phyloP scores from a whole-genome alignment of 2,329 filamentous ascomycete species.

The Seiridium unicorne region DNA sequence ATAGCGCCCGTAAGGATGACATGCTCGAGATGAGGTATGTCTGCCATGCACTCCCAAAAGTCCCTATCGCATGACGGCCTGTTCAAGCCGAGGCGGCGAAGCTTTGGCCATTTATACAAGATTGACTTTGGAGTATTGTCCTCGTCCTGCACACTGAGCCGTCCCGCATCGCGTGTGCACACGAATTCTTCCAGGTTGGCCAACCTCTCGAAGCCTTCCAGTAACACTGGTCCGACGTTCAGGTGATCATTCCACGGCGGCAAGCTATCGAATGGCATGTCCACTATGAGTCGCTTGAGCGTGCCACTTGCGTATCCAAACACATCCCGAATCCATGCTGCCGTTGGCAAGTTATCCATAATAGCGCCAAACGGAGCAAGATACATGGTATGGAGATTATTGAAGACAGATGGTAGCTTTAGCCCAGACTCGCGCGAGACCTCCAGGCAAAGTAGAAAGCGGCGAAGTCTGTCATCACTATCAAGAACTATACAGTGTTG shows the following conservation, averaged over 20 bases:
- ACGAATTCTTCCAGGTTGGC: slow-evolving; percentile 45
- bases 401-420: slow-evolving; percentile 20
- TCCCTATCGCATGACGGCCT: slow-evolving; percentile 1
- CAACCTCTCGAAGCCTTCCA: slow-evolving; percentile 43
- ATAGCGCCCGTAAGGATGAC: slow-evolving; percentile 2
- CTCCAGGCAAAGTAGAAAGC: slow-evolving; percentile 27
- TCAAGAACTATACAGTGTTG: slow-evolving; percentile 44
- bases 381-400: slow-evolving; percentile 37
- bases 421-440: slow-evolving; percentile 25
- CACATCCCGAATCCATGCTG: slow-evolving; percentile 38
- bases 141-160: slow-evolving; percentile 3
- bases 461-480: slow-evolving; percentile 31
- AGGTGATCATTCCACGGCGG: slow-evolving; percentile 40
- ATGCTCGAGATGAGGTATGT: slow-evolving; percentile 4
- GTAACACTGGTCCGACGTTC: slow-evolving; percentile 36
- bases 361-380: slow-evolving; percentile 34
- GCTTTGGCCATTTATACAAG: slow-evolving; percentile 6
- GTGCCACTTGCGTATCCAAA: slow-evolving; percentile 37
- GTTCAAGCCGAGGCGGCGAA: slow-evolving; percentile 7
- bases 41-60: slow-evolving; percentile 9
- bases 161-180: slow-evolving; percentile 35
- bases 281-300: slow-evolving; percentile 43
- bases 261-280: slow-evolving; percentile 45
- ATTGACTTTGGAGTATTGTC: not conserved
- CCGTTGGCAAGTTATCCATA: slow-evolving; percentile 38